phyloP scores from a whole-genome alignment of 345 rosid species.

The Streptanthus diversifolius region DNA sequence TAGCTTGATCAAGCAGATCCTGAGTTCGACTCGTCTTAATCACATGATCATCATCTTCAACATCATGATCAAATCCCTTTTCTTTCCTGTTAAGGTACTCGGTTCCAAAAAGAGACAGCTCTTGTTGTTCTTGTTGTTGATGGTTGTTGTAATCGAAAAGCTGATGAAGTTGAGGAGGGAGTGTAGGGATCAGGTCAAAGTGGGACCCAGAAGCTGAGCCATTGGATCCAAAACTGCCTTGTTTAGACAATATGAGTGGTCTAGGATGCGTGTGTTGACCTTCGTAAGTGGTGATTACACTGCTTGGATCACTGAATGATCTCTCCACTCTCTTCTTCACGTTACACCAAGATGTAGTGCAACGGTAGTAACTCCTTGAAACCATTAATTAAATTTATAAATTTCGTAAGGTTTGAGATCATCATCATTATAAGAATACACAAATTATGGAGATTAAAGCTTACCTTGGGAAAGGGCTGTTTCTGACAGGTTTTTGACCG shows the following conservation, averaged over 20 bases:
- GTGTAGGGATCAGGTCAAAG: constrained; percentile 34
- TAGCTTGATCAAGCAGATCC: constrained; percentile 4
- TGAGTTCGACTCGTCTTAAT: constrained; percentile 14
- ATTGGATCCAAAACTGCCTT: constrained; percentile 33
- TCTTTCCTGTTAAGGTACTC: not conserved
- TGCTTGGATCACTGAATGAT: constrained; percentile 59
- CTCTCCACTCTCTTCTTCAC: constrained; percentile 96
- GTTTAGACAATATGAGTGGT: constrained; percentile 50
- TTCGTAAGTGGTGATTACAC: constrained; percentile 79
- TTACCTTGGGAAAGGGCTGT: constrained; percentile 89
- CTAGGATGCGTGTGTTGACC: constrained; percentile 83
- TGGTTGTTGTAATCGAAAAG: constrained; percentile 21
- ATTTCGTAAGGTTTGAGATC: not conserved
- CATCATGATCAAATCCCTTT: not conserved
- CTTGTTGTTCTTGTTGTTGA: constrained; percentile 19
- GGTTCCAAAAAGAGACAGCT: not conserved
- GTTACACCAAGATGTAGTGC: constrained; percentile 79
- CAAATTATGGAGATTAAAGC: not conserved
- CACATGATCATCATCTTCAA: constrained; percentile 7
- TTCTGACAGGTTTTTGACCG: constrained; percentile 92
- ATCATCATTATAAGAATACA: not conserved
- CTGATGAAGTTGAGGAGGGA: constrained; percentile 23
- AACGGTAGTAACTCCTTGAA: constrained; percentile 85
- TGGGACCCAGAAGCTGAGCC: constrained; percentile 44
- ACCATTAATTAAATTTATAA: not conserved